phyloP scores from a whole-genome alignment of 2,329 filamentous ascomycete genomes.

The Paracoccidioides lutzii region DNA sequence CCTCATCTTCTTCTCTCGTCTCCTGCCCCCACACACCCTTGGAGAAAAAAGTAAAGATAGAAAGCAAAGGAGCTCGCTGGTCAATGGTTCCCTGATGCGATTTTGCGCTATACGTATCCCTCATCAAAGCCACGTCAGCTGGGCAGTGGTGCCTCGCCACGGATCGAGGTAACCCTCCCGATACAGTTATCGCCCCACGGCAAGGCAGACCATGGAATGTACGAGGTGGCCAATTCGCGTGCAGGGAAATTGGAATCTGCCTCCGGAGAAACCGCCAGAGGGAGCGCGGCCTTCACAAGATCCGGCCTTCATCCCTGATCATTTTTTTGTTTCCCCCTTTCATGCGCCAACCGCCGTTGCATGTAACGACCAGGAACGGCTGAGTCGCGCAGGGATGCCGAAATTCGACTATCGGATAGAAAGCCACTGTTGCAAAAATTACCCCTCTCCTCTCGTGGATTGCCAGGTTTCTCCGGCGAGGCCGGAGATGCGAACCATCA shows the following conservation, averaged over 20 bases:
- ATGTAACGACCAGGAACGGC: not conserved
- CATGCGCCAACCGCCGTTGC: no score
- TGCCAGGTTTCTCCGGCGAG: not conserved
- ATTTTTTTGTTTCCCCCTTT: not conserved
- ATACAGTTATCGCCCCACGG: no score
- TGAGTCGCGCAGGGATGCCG: not conserved
- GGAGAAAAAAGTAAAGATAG: not conserved
- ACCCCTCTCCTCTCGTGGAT: slow-evolving; percentile 1
- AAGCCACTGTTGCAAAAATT: not conserved
- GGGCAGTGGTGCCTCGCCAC: no score
- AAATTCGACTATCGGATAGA: not conserved
- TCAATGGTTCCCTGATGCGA: not conserved
- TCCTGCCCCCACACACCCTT: not conserved
- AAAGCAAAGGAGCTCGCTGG: not conserved
- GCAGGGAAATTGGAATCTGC: not conserved
- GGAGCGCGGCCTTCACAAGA: not conserved
- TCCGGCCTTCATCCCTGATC: not conserved
- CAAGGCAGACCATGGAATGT: no score
- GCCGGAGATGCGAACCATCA: not conserved
- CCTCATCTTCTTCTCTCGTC: not conserved
- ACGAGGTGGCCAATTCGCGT: no score
- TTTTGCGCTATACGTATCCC: no score
- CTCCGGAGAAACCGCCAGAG: not conserved
- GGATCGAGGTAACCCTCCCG: no score
- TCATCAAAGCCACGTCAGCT: no score